These are phyloP conservation scores for Mycosphaerelloides madeirae DNA, from an alignment of 2,329 filamentous ascomycete genomes.

Conservation along the genomic window DNA sequence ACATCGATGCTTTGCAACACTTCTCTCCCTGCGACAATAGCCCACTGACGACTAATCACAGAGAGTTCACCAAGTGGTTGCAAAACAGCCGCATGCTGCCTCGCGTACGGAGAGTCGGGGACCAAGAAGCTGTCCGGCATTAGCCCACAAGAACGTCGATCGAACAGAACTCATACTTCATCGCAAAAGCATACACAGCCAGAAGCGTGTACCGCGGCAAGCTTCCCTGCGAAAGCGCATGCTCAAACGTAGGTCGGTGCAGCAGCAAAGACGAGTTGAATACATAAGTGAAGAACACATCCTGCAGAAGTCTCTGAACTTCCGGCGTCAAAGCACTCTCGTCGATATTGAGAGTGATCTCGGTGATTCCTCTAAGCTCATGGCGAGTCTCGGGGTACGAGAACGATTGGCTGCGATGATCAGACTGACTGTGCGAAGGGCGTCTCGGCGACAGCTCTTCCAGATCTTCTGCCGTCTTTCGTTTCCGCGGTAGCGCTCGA, in stretches of 20 bases:
- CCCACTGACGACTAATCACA: not conserved
- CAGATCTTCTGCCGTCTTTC: not conserved
- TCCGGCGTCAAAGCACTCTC: not conserved
- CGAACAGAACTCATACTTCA: constrained; percentile 1
- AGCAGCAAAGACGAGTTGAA: constrained; percentile 6
- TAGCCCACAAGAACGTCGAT: not conserved
- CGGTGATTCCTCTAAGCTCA: not conserved
- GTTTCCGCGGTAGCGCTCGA: not conserved
- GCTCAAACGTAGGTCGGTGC: constrained; percentile 3
- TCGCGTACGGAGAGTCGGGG: not conserved
- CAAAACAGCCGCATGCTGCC: not conserved
- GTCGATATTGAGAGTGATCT: not conserved
- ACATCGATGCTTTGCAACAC: constrained; percentile 2
- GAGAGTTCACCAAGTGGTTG: not conserved
- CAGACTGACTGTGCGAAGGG: not conserved
- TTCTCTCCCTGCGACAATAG: constrained; percentile 1
- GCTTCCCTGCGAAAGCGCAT: not conserved
- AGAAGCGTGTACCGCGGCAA: not conserved
- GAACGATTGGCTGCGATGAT: not conserved
- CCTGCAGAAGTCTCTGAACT: not conserved
- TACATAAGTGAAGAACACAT: constrained; percentile 2
- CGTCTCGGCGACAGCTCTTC: not conserved
- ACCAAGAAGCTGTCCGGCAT: not conserved
- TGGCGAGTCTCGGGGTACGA: too few relatives aligned
- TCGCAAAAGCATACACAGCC: constrained; percentile 1